Percentiles rank a stretch among this genome's conserved stretches.
These are phyloP conservation scores for Xylaria longipes DNA, from an alignment of 495 filamentous ascomycete species.

Conservation along the genomic window DNA sequence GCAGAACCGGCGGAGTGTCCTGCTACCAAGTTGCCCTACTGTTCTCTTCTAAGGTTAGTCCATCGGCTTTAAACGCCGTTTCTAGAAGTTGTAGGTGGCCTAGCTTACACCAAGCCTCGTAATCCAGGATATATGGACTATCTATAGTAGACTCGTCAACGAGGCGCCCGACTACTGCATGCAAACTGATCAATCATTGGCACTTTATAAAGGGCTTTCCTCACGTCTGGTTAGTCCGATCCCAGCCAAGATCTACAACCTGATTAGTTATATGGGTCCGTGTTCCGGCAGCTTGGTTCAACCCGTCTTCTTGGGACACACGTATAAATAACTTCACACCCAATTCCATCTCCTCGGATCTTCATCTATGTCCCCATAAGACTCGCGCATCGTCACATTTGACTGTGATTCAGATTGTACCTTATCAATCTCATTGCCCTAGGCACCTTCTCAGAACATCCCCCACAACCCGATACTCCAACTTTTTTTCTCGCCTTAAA, in stretches of 20 bases:
- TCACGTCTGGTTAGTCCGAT: background rate
- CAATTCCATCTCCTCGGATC: background rate
- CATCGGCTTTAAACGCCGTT: background rate
- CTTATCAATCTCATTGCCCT: background rate
- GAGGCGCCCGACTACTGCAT: constrained; percentile 14
- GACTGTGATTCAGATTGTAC: background rate
- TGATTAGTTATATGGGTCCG: constrained; percentile 14
- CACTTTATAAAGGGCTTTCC: background rate
- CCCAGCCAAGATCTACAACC: constrained; percentile 10
- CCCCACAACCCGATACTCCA: background rate
- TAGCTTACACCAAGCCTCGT: background rate
- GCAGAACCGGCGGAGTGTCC: constrained; percentile 1
- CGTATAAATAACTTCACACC: constrained; percentile 12
- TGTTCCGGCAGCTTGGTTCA: constrained; percentile 15
- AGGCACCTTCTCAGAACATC: background rate
- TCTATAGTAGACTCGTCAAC: background rate
- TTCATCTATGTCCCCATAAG: background rate
- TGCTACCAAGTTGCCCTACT: background rate
- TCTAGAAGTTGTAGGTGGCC: background rate
- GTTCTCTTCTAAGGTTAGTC: constrained; percentile 7
- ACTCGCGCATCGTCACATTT: background rate
- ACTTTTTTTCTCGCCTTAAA: background rate
- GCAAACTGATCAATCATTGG: constrained; percentile 2
- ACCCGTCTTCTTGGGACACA: background rate
- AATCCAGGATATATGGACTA: background rate